Conservation (phyloP, 768 basidiomycete species). For the Thelephora ganbajun region DNA sequence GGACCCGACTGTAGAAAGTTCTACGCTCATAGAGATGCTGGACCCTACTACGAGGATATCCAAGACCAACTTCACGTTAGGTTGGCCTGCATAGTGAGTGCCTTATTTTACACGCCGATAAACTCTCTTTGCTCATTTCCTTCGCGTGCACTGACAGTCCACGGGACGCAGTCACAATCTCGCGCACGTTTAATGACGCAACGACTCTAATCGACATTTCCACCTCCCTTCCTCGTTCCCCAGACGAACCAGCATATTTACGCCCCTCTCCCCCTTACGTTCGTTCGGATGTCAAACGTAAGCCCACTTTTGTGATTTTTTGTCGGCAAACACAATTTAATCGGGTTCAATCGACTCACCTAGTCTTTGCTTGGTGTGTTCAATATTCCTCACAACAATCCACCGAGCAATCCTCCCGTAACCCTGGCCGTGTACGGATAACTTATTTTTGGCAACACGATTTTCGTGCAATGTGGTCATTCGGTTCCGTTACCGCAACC, state of each 20-base stretch:
- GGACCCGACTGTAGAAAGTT: conserved; percentile 88
- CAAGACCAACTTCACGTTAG: conserved; percentile 84
- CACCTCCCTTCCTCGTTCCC: conserved; percentile 84
- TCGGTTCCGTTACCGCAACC: conserved; percentile 48
- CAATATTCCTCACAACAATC: conserved; percentile 36
- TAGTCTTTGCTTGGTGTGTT: conserved; percentile 91
- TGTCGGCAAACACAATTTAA: not conserved
- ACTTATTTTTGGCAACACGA: conserved; percentile 96
- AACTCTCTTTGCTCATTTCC: not conserved
- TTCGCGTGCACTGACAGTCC: conserved; percentile 40
- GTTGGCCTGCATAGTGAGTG: conserved; percentile 93
- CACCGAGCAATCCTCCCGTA: conserved; percentile 11
- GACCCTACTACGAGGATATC: conserved; percentile 76
- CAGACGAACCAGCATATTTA: conserved; percentile 83
- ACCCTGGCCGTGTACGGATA: conserved; percentile 40
- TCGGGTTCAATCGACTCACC: conserved; percentile 4
- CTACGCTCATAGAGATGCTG: conserved; percentile 72
- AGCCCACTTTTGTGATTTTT: conserved; percentile 14
- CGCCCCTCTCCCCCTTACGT: conserved; percentile 88
- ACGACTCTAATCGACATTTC: conserved; percentile 81
- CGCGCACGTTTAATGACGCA: conserved; percentile 68
- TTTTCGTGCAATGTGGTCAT: conserved; percentile 74
- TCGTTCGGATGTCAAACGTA: conserved; percentile 70
- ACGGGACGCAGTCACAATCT: conserved; percentile 88
- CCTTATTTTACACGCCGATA: not conserved